Base-by-base conservation (phyloP, 2,329 filamentous ascomycete species). In the Thielaviopsis ethacetica region DNA sequence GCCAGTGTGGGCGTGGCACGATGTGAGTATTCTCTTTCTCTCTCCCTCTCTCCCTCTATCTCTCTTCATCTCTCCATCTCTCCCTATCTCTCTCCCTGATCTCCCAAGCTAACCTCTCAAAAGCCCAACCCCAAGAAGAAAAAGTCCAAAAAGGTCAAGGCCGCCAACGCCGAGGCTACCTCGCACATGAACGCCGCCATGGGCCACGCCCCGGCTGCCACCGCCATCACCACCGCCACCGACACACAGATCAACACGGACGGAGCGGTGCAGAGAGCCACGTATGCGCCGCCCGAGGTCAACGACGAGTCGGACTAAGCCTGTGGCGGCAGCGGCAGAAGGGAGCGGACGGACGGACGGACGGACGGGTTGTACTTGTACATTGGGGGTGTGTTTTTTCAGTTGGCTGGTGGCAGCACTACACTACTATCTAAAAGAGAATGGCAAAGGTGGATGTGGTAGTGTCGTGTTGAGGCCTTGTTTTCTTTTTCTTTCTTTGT, bases 1-100 rank as follows among this genome's bases (percentile, higher is more conserved):
- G 68, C 93, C 93, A 21, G 73, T 95, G 5, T 98, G 93, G 91
- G 93, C 89, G 62, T 98, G 93, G 93, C 93, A 98, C 71, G 91
- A 95, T 81, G 89, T 94, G 69, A 71, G 80, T 71, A 26, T 54
- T 15, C 22, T 22, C 17, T 47, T 17, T 41, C 19, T 19, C 34
- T 21, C 26, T 59, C 26, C 15, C 4, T 60, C 53, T 24, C 5
- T 47, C 10, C 5, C 13, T 15, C 10, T n/a, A n/a, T n/a, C n/a
- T 15, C 22, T 22, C 17, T 47, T 17, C 27, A 13, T 19, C 34
- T 21, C 26, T 59, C 26, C 15, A 3, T 60, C 53, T 24, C 5
- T 47, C 10, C 5, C 13, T 15, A n/a, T n/a, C n/a, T n/a, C n/a
- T n/a, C n/a, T n/a, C n/a, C 10, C 21, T 24, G 27, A 27, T 24